Conservation (phyloP, 164 flowering plant genomes). For the Liriodendron chinense region DNA sequence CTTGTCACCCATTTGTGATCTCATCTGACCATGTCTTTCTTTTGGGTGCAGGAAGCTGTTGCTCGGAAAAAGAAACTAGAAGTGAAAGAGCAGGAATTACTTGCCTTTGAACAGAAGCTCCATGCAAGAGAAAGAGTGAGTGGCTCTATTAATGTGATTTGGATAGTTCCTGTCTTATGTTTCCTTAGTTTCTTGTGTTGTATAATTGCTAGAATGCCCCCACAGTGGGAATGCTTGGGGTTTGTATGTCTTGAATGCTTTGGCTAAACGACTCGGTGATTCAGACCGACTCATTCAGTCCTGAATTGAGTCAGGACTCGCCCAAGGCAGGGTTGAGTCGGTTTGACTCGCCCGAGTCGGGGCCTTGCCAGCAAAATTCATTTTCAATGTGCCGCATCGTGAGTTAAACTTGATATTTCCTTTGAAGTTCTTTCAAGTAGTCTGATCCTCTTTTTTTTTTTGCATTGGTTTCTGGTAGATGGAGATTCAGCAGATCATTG, state of each 20-base stretch:
- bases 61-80: constrained; percentile 35
- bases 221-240: not conserved
- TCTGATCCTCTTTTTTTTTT: not conserved
- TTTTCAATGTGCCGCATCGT: not conserved
- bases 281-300: too few relatives aligned
- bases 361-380: not conserved
- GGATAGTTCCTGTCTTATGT: not conserved
- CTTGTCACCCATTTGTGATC: not conserved
- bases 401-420: not conserved
- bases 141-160: not conserved
- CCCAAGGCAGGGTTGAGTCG: too few relatives aligned
- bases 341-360: too few relatives aligned
- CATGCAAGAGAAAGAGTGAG: constrained; percentile 71
- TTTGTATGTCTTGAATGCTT: not conserved
- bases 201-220: not conserved
- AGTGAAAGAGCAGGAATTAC: constrained; percentile 52
- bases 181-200: not conserved
- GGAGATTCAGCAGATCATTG: constrained; percentile 68
- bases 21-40: not conserved
- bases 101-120: constrained; percentile 59
- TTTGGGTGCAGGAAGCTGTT: constrained; percentile 58
- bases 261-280: not conserved
- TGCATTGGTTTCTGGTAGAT: constrained; percentile 33
- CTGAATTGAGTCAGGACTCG: too few relatives aligned
- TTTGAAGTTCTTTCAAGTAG: not conserved